phyloP scores from a whole-genome alignment of 1,284 basidiomycete species.

The Apiotrichum sp. region DNA sequence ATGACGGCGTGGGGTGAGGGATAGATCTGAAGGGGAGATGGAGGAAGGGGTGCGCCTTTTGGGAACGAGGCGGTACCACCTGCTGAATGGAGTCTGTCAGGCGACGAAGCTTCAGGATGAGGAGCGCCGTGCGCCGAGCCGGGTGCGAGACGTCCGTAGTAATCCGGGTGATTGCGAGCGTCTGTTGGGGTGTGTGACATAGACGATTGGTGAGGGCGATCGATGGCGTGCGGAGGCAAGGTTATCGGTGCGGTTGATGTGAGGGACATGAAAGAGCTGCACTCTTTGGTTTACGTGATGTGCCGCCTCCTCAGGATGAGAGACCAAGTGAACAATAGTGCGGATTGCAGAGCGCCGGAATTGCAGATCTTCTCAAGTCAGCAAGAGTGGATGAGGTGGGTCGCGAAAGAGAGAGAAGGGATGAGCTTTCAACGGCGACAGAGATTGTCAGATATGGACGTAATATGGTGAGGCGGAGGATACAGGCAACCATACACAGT shows the following conservation, averaged over 20 bases:
- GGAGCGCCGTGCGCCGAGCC: constrained; percentile 30
- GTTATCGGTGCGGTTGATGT: constrained; percentile 15
- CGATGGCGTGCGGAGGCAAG: constrained; percentile 10
- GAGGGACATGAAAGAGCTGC: constrained; percentile 17
- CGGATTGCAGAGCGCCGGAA: no score
- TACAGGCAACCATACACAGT: no score
- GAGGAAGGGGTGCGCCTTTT: constrained; percentile 18
- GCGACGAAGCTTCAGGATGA: constrained; percentile 17
- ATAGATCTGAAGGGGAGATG: constrained; percentile 23
- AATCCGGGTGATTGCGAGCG: constrained; percentile 21
- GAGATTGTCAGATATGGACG: no score
- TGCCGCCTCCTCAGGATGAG: no score
- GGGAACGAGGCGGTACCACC: constrained; percentile 19
- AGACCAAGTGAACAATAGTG: no score
- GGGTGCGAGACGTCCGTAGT: constrained; percentile 26
- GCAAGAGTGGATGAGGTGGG: no score
- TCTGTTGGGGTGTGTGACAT: constrained; percentile 23
- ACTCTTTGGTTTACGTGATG: no score
- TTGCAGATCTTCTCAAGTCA: no score
- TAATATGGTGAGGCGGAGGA: no score
- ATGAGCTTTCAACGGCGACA: no score
- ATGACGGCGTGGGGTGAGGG: constrained; percentile 19
- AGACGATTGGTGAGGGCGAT: constrained; percentile 12
- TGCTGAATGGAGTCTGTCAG: constrained; percentile 32
- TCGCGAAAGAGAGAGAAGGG: no score